phyloP scores from a whole-genome alignment of 441 rosid genomes.

The Corymbia citriodora region DNA sequence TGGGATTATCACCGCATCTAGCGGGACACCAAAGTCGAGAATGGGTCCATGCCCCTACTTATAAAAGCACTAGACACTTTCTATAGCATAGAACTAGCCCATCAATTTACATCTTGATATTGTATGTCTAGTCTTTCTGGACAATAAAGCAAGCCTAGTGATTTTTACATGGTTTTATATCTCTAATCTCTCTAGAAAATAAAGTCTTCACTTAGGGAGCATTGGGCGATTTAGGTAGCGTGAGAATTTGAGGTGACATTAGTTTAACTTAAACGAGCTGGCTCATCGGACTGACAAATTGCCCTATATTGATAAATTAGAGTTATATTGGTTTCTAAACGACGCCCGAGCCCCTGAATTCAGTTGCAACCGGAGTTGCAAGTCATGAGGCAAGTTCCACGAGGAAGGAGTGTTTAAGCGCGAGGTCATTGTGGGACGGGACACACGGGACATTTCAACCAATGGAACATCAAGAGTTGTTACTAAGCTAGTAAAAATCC shows the following conservation, averaged over 20 bases:
- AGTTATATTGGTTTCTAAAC: no score
- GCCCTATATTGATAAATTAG: neutral
- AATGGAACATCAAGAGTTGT: neutral
- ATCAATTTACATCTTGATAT: neutral
- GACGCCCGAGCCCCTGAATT: no score
- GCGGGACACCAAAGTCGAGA: neutral
- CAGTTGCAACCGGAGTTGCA: no score
- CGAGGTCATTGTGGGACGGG: no score
- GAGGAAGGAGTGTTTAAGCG: no score
- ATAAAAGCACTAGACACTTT: neutral
- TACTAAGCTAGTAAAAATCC: neutral
- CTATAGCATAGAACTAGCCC: neutral
- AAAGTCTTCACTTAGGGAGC: neutral
- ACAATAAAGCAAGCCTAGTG: neutral
- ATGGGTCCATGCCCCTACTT: neutral
- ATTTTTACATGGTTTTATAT: no score
- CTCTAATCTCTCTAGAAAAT: neutral
- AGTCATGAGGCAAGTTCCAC: no score
- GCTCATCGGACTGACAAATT: accelerated
- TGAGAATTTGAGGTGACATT: neutral
- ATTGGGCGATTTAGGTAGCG: neutral
- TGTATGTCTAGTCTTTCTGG: no score
- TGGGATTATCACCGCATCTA: neutral
- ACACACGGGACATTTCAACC: neutral
- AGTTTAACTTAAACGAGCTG: neutral